Evolutionary conservation across 2,329 filamentous ascomycete species (phyloP), one percentile per base, ranked within the genome.

Genomic region (Aspergillus sp.): DNA sequence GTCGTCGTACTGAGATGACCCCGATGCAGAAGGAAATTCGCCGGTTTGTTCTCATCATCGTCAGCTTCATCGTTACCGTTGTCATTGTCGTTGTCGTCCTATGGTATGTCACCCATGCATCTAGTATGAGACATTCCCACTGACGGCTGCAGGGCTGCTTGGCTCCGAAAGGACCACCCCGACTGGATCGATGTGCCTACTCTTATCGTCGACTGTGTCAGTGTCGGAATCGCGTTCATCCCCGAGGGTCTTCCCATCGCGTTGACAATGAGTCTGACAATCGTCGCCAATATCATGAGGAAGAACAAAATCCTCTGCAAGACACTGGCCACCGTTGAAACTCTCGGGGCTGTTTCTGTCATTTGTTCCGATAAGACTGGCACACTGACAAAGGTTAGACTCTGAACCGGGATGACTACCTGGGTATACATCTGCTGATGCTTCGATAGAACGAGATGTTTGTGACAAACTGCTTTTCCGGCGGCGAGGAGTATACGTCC

Each of bases 301-400:
- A 85, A 87, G 71, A 86, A 91, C 68, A 87, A 88, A 64, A 85
- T 91, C 41, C 79, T 91, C 7, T 91, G 88, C 82, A 91, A 91
- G 72, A 89, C 86, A 0, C 77, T 92, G 44, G 89, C 89, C 71
- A 91, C 88, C 0, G 87, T 90, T 0, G 88, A 91, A 70, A 91
- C 88, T 0, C 78, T 91, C 0, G 88, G 88, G 0, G 80, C 85
- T 0, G 87, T 90, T 1, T 88, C 85, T 0, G 82, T 89, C 6
- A 85, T 91, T 38, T 89, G 88, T 66, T 89, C 86, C 0, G 88
- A 91, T 67, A 91, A 91, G 74, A 91, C 88, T 0, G 88, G 88
- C 7, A 69, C 58, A 11, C 29, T 61, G n/a, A 61, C 61, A 5
- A 56, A 52, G 47, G 62, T 59, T 45, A 3, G 47, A 6, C 4